Base-by-base conservation (phyloP, 306 rosid genomes). In the Comarum palustre region DNA sequence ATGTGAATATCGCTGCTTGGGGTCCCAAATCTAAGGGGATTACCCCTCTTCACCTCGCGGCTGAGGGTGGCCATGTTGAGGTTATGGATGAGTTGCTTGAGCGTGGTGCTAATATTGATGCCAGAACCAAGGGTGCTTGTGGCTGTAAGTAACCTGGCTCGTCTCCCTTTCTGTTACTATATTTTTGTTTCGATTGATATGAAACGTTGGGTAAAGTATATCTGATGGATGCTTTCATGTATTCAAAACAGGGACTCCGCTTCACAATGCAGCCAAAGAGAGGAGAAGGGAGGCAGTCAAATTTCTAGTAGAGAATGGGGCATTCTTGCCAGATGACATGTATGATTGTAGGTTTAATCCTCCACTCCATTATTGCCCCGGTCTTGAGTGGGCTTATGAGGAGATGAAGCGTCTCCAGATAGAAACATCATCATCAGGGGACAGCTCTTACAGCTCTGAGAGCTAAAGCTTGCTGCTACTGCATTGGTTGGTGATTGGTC, bases 351-450 rank as follows among this genome's bases (percentile, higher is more conserved):
- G 97, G 78, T 94, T 94, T 77, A 94, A 94, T 69, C 98, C 98
- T 25, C 98, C 98, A 24, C 84, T 94, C 64, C 97, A 94, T 80
- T 94, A 94, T 84, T 94, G 97, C 82, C 85, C 86, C 0, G 95
- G 97, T 47, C 98, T 94, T 47, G 98, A 94, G 78, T 94, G 98
- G 98, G 98, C 97, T 59, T 94, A 94, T 8, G 98, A 94, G 82
- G 98, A 94, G 85, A 75, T 94, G 95, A 90, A 84, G 79, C 90
- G 90, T 59, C 87, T 88, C 19, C 86, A 47, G 76, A 79, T 50
- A 13, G 89, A 82, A 43, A 87, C 72, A 77, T 75, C 75, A 7
- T 89, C 90, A 0, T 72, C 78, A 0, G 87, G 80, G 54, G 92
- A 87, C 66, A 80, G 88, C 68, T 89, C 97, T 72, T 81, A 27